Evolutionary conservation across 2,329 filamentous ascomycete species (phyloP).

Genomic region (Diplodia intermedia): DNA sequence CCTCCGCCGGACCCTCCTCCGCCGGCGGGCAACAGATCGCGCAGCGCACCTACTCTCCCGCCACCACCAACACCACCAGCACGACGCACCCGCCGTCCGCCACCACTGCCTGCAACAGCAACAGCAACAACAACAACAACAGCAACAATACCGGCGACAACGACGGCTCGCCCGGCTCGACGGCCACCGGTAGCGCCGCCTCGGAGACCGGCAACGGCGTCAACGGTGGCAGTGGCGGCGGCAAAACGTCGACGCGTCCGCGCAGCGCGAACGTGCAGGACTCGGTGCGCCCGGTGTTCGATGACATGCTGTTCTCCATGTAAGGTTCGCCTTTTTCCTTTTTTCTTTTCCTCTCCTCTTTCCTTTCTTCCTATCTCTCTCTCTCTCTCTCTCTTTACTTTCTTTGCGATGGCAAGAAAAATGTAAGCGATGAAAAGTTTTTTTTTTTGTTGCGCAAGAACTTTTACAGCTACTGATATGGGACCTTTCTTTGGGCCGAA

Average conservation of each 20-base stretch:
- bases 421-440: background rate
- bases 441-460: background rate
- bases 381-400: no score
- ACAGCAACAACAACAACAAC: background rate
- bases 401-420: background rate
- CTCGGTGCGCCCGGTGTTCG: slow-evolving; percentile 20
- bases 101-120: background rate
- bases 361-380: background rate
- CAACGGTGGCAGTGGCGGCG: background rate
- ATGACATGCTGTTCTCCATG: slow-evolving; percentile 31
- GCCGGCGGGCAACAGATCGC: background rate
- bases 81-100: background rate
- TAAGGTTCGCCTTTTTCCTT: slow-evolving; percentile 27
- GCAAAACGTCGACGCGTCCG: slow-evolving; percentile 9
- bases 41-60: background rate
- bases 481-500: background rate
- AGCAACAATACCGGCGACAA: background rate
- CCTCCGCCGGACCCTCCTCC: background rate
- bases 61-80: background rate
- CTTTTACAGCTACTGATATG: slow-evolving; percentile 20
- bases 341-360: background rate
- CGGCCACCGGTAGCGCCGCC: background rate
- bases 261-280: slow-evolving; percentile 27
- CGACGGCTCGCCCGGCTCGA: slow-evolving; percentile 12
- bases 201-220: background rate